A percentile compares a stretch with the other conserved stretches of the same genome.
phyloP scores from a whole-genome alignment of 352 stramenopile genomes.

The Pythium phragmitis region DNA sequence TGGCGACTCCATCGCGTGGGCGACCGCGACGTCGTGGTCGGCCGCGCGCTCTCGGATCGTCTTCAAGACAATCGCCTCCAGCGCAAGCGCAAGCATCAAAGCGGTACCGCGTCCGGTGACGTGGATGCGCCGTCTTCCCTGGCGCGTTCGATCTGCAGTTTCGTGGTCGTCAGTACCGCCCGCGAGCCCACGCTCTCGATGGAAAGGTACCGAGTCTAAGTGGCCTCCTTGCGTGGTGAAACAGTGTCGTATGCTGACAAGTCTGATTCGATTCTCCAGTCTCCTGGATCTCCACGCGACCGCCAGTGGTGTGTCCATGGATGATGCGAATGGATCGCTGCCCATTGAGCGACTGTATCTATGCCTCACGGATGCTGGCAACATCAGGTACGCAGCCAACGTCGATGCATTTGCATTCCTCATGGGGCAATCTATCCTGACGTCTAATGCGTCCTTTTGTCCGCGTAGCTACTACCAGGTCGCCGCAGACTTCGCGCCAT shows the following conservation, averaged over 20 bases:
- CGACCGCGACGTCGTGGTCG: slow-evolving; percentile 11
- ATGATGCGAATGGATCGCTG: neutral
- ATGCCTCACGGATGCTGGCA: slow-evolving; percentile 17
- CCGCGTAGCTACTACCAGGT: slow-evolving; percentile 20
- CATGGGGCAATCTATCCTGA: too few relatives aligned
- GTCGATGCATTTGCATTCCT: neutral
- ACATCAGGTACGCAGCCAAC: slow-evolving; percentile 6
- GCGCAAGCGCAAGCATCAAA: slow-evolving; percentile 16
- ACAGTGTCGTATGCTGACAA: neutral
- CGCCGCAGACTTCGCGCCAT: slow-evolving; percentile 12
- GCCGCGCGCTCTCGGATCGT: slow-evolving; percentile 4
- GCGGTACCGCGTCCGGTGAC: neutral
- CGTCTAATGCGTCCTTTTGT: too few relatives aligned
- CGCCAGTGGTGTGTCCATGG: neutral
- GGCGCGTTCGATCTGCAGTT: slow-evolving; percentile 5
- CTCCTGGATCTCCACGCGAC: slow-evolving; percentile 11
- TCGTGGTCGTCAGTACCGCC: slow-evolving; percentile 13
- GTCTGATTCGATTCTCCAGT: neutral
- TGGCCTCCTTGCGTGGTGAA: neutral
- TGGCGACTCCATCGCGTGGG: slow-evolving; percentile 1
- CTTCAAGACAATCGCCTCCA: slow-evolving; percentile 19
- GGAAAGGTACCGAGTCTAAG: slow-evolving; percentile 1
- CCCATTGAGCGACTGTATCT: slow-evolving; percentile 13
- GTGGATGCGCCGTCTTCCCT: neutral
- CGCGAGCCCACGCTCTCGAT: slow-evolving; percentile 7